These are phyloP conservation scores for Pichia rugopelliculosa DNA, from an alignment of 805 yeast species.

Conservation along the genomic window DNA sequence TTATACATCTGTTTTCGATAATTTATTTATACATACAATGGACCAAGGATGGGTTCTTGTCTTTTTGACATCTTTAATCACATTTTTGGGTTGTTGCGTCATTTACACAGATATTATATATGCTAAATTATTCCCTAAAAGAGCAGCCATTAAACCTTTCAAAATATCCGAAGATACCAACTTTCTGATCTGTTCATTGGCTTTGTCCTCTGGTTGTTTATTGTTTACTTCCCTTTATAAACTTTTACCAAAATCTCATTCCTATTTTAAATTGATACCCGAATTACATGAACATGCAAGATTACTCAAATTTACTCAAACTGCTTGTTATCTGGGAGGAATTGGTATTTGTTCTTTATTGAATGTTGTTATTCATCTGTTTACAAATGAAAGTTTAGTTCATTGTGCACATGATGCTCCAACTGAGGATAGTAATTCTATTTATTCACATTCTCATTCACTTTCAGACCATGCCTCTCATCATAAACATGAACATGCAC, in stretches of 20 bases:
- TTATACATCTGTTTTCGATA: too few species aligned
- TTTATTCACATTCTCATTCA: neutral
- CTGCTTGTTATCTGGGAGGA: conserved; percentile 41
- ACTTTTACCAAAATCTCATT: conserved; percentile 61
- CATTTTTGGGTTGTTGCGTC: conserved; percentile 62
- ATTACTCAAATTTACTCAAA: conserved; percentile 37
- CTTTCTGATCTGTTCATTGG: conserved; percentile 66
- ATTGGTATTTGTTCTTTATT: conserved; percentile 49
- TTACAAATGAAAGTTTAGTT: conserved; percentile 75
- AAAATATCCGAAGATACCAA: conserved; percentile 49
- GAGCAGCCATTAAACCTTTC: conserved; percentile 38
- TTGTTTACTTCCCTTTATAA: conserved; percentile 69
- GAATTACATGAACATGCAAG: conserved; percentile 19
- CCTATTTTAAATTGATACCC: conserved; percentile 34
- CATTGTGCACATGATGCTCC: conserved; percentile 66
- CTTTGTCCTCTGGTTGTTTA: conserved; percentile 78
- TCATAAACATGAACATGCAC: conserved; percentile 5
- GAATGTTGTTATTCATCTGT: conserved; percentile 59
- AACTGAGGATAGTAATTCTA: conserved; percentile 5
- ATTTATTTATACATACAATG: too few species aligned
- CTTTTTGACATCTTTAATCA: conserved; percentile 56
- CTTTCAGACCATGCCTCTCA: neutral
- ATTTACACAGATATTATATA: conserved; percentile 57
- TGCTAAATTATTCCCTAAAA: conserved; percentile 33
- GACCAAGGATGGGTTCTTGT: conserved; percentile 63